Evolutionary conservation across 2,329 filamentous ascomycete genomes (phyloP).

Genomic region (Phyllosticta citribraziliensis): DNA sequence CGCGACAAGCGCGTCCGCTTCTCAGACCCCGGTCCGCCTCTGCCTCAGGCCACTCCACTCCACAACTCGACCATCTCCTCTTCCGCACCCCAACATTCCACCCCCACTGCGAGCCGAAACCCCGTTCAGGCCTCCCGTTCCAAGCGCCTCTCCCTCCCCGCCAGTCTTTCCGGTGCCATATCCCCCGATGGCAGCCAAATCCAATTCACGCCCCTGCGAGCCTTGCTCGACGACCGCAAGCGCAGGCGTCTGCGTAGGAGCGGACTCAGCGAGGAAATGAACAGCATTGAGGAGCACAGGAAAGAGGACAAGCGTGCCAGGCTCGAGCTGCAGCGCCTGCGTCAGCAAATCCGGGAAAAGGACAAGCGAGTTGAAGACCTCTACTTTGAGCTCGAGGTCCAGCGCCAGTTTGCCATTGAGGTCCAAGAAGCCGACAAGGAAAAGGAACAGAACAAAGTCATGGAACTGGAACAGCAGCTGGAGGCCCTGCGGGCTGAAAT

Average conservation of each 20-base stretch:
- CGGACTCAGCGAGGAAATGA: constrained; percentile 33
- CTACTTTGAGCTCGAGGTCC: constrained; percentile 27
- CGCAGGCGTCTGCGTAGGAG: constrained; percentile 31
- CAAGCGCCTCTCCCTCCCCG: constrained; percentile 7
- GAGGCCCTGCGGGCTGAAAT: constrained; percentile 23
- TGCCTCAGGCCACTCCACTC: constrained; percentile 12
- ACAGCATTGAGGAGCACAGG: constrained; percentile 27
- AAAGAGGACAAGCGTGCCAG: constrained; percentile 25
- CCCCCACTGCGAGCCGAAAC: neutral
- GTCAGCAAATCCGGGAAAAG: constrained; percentile 26
- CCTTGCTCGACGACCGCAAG: constrained; percentile 23
- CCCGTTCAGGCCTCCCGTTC: neutral
- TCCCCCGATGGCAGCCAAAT: constrained; percentile 12
- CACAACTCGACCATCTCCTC: constrained; percentile 6
- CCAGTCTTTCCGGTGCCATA: neutral
- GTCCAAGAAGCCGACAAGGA: constrained; percentile 26
- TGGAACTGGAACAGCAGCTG: constrained; percentile 19
- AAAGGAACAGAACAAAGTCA: constrained; percentile 24
- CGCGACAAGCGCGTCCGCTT: constrained; percentile 19
- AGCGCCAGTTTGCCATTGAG: constrained; percentile 30
- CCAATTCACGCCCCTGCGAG: constrained; percentile 26
- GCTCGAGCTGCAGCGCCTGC: constrained; percentile 25
- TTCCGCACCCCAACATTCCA: constrained; percentile 1
- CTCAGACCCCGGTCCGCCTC: constrained; percentile 23
- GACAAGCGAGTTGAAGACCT: constrained; percentile 21